A percentile compares a stretch with the other conserved stretches of the same genome.
Evolutionary conservation across 495 filamentous ascomycete species (phyloP).

Genomic region (Penicillium daleae): DNA sequence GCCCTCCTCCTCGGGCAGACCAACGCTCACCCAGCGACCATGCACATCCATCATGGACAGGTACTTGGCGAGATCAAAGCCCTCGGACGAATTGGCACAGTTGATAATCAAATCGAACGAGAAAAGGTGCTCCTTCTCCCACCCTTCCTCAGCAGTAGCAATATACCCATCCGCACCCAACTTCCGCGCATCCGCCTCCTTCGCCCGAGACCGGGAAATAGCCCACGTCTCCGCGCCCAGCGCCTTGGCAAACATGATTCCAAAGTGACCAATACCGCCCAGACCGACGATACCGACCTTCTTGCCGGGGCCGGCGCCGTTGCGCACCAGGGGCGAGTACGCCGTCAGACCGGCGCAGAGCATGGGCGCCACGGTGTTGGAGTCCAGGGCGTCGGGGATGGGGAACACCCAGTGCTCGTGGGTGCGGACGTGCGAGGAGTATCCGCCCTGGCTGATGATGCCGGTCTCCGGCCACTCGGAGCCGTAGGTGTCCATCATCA

Average conservation of each 20-base stretch:
- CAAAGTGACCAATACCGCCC: slow-evolving; percentile 78
- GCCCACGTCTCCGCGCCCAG: slow-evolving; percentile 72
- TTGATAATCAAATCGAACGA: slow-evolving; percentile 78
- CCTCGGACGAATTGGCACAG: slow-evolving; percentile 68
- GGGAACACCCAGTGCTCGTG: slow-evolving; percentile 77
- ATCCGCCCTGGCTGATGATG: slow-evolving; percentile 66
- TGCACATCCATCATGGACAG: slow-evolving; percentile 81
- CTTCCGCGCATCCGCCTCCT: slow-evolving; percentile 67
- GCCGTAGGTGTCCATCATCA: slow-evolving; percentile 65
- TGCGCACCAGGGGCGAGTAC: slow-evolving; percentile 75
- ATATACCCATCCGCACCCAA: slow-evolving; percentile 79
- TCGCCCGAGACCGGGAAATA: slow-evolving; percentile 68
- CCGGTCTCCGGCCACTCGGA: slow-evolving; percentile 65
- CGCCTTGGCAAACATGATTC: slow-evolving; percentile 70
- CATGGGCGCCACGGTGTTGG: slow-evolving; percentile 77
- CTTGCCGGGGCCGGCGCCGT: slow-evolving; percentile 76
- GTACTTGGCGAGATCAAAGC: slow-evolving; percentile 72
- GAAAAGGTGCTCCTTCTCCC: slow-evolving; percentile 57
- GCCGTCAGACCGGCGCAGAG: slow-evolving; percentile 85
- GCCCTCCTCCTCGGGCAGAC: slow-evolving; percentile 80
- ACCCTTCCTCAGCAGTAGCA: slow-evolving; percentile 66
- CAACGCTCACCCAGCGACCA: slow-evolving; percentile 80
- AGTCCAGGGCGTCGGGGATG: slow-evolving; percentile 74
- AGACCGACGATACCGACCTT: slow-evolving; percentile 80
- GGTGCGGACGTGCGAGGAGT: slow-evolving; percentile 70